Evolutionary conservation across 352 stramenopile species (phyloP), one percentile per base, ranked within the genome.

Genomic region (Globisporangium barbulae): DNA sequence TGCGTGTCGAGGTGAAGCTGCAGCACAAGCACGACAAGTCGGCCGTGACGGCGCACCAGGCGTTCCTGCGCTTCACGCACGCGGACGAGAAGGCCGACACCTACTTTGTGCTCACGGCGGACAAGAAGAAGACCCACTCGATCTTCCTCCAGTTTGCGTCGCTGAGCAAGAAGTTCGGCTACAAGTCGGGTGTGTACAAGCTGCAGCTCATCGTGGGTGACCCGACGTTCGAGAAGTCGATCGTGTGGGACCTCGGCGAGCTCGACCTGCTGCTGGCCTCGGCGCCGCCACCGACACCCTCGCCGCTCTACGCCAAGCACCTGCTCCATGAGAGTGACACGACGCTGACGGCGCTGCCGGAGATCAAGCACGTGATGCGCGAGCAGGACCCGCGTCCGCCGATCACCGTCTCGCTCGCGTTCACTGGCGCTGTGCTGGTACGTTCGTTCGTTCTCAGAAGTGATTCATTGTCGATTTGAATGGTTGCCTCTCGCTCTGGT

Each of bases 301-400:
- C 83, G n/a, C 85, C 87, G 42, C 75, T 97, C 17, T 97, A 97
- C 73, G 79, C 87, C 39, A 95, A 94, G 69, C 72, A 83, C 44
- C 74, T 97, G 55, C 74, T 95, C 28, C 69, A 97, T 63, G 86
- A 96, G 55, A 96, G 86, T 25, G 89, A 97, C 68, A 92, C 87
- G 60, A 93, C 89, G 55, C 76, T 97, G 5, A 79, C 81, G 65
- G 83, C 87, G 28, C 74, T 97, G 56, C 88, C 87, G 0, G 88
- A 96, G 68, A 97, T 96, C 63, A 69, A 81, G 65, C 89, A 97
- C 76, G 74, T 94, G 39, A 96, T 96, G 88, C 85, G 88, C 48
- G 54, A 76, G 35, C 73, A 93, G 50, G 86, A 94, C 64, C 59
- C 75, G 54, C 81, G 88, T 28, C 86, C 88, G 31, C 81, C 79